These are phyloP conservation scores for Hymenoscyphus infarciens DNA, from an alignment of 2,329 filamentous ascomycete genomes.

Conservation along the genomic window DNA sequence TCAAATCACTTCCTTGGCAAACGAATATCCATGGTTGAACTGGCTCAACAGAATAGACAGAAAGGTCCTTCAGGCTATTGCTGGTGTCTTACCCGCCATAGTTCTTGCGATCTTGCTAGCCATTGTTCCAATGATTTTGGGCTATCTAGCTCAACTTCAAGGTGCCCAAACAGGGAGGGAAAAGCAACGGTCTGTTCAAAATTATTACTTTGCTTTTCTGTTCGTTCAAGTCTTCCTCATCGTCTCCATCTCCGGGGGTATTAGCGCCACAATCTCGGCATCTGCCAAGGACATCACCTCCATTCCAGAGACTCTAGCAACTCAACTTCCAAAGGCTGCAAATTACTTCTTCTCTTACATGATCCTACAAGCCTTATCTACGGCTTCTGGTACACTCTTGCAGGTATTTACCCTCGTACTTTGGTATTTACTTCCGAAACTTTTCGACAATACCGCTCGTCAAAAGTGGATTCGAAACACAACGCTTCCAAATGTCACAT, in stretches of 20 bases:
- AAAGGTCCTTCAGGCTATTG: conserved; percentile 60
- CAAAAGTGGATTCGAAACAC: conserved; percentile 87
- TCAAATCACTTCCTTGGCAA: conserved; percentile 68
- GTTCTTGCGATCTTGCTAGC: conserved; percentile 74
- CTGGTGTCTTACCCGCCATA: conserved; percentile 81
- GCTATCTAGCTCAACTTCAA: conserved; percentile 67
- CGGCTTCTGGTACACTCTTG: conserved; percentile 82
- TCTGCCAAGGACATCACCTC: conserved; percentile 50
- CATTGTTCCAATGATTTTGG: conserved; percentile 77
- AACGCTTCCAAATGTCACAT: conserved; percentile 70
- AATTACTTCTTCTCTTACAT: conserved; percentile 99
- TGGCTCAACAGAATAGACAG: conserved; percentile 67
- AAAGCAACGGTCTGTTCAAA: conserved; percentile 78
- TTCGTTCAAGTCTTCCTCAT: conserved; percentile 95
- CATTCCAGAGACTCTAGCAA: conserved; percentile 68
- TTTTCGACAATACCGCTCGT: conserved; percentile 76
- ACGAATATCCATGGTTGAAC: conserved; percentile 61
- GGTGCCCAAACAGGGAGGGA: conserved; percentile 81
- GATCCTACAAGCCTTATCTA: conserved; percentile 87
- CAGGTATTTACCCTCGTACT: conserved; percentile 75
- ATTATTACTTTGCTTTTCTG: conserved; percentile 89
- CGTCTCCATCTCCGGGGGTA: conserved; percentile 77
- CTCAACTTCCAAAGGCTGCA: conserved; percentile 77
- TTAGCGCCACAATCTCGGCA: conserved; percentile 40
- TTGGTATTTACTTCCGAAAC: conserved; percentile 77